Evolutionary conservation across 352 stramenopile species (phyloP), one percentile per base, ranked within the genome.

Genomic region (Proteromonas lacertae): DNA sequence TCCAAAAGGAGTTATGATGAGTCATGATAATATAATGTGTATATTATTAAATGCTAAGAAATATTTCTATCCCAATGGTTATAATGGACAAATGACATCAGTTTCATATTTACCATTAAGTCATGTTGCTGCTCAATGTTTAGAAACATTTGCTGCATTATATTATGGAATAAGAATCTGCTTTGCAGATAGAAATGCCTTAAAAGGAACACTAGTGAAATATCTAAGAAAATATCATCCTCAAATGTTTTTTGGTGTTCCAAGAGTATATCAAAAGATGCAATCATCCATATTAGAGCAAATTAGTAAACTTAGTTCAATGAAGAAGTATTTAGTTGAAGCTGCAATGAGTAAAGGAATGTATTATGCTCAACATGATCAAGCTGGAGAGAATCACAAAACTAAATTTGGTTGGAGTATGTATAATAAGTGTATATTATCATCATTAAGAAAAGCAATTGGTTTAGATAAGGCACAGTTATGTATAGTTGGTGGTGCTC

Each of bases 1-100:
- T 41, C 76, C 76, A 13, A 91, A 91, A 57, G 75, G 69, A 14
- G 76, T 91, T 21, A 90, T 90, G 75, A 74, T 91, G 41, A 81
- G 64, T 32, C 67, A 91, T 56, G 73, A 88, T 53, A 90, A 88
- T 48, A 54, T 89, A 42, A 7, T 14, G 20, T 36, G 34, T 39
- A 19, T 23, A 24, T 12, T 29, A 44, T 10, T 16, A 43, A 14
- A 20, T 38, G 12, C 26, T 8, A 31, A 40, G 16, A 16, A 37
- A 3, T 19, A 43, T n/a, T n/a, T n/a, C n/a, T n/a, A n/a, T n/a
- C n/a, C 5, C 4, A 20, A 22, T 21, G 25, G 41, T 21, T 26
- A 36, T 19, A 53, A 57, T 47, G 20, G 38, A 35, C 0, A 38
- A 35, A 30, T 34, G 37, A 32, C 30, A 8, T 18, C 46, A 17